phyloP scores from a whole-genome alignment of 352 stramenopile species.

The Pythium graminicola region DNA sequence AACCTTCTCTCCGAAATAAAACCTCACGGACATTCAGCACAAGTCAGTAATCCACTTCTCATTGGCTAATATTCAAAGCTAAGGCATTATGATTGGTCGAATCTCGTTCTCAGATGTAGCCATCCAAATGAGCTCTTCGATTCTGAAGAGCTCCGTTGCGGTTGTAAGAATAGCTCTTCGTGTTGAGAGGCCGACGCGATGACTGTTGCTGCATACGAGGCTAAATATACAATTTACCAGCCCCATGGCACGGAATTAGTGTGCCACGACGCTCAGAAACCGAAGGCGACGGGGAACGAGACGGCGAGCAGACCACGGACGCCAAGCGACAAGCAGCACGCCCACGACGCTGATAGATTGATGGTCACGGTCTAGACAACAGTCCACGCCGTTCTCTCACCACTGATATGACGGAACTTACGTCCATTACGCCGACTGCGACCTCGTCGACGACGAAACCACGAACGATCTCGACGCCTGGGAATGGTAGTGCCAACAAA shows the following conservation, averaged over 20 bases:
- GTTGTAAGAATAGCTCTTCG: conserved; percentile 1
- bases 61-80: conserved; percentile 8
- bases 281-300: conserved; percentile 5
- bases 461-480: too few relatives aligned
- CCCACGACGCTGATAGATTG: too few relatives aligned
- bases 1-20: too few relatives aligned
- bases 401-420: conserved; percentile 49
- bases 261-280: conserved; percentile 17
- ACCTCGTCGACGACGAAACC: conserved; percentile 21
- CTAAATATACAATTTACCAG: conserved; percentile 8
- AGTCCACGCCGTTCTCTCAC: too few relatives aligned
- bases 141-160: too few relatives aligned
- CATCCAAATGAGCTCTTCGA: too few relatives aligned
- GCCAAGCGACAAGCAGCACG: neutral
- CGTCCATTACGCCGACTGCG: conserved; percentile 32
- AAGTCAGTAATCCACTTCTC: neutral
- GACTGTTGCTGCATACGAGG: too few relatives aligned
- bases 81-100: neutral
- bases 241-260: neutral
- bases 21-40: neutral
- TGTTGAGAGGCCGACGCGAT: too few relatives aligned
- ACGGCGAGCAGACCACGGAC: neutral
- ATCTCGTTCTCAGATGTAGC: conserved; percentile 5
- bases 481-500: conserved; percentile 39
- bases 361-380: too few relatives aligned